A percentile compares a stretch with the other conserved stretches of the same genome.
Evolutionary conservation across 2,329 filamentous ascomycete species (phyloP).

Genomic region (Sporothrix brunneoviolacea): DNA sequence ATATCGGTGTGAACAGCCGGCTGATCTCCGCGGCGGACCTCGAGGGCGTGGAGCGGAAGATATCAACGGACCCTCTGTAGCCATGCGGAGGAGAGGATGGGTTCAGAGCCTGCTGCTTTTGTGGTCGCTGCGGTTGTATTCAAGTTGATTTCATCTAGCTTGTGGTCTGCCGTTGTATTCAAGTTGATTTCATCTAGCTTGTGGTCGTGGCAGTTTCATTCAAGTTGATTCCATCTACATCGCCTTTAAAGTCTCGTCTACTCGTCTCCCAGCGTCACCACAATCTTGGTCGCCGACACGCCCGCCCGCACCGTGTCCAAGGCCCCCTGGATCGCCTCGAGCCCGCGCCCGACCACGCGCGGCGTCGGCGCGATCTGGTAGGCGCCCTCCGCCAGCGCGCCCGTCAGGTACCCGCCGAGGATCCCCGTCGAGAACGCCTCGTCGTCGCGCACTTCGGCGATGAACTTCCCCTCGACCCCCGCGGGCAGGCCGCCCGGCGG

Average conservation of each 20-base stretch:
- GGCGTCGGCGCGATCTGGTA: background rate
- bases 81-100: too few relatives aligned
- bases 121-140: too few relatives aligned
- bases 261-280: background rate
- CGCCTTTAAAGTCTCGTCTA: background rate
- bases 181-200: too few relatives aligned
- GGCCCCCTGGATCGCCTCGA: background rate
- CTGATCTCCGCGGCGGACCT: background rate
- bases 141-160: too few relatives aligned
- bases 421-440: background rate
- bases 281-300: background rate
- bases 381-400: background rate
- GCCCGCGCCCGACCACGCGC: background rate
- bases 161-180: too few relatives aligned
- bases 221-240: too few relatives aligned
- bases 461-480: constrained; percentile 1
- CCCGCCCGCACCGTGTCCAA: background rate
- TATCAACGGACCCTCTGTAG: too few relatives aligned
- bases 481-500: background rate
- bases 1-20: constrained; percentile 5
- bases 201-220: too few relatives aligned
- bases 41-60: too few relatives aligned
- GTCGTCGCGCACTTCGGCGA: background rate
- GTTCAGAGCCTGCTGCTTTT: too few relatives aligned
- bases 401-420: background rate